phyloP scores from a whole-genome alignment of 1,139 yeast genomes.

The Pneumocystis oryctolagi region DNA sequence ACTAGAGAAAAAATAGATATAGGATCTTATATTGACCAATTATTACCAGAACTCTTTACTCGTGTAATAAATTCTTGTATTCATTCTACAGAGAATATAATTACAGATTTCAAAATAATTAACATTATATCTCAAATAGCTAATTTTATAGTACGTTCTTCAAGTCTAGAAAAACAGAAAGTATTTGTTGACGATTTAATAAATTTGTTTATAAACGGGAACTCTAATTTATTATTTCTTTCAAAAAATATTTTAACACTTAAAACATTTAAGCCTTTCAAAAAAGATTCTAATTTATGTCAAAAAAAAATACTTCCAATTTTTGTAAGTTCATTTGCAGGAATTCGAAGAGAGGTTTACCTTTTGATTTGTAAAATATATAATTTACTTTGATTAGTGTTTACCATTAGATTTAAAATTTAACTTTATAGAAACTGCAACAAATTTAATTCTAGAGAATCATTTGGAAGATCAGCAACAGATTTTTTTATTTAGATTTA shows the following conservation, averaged over 20 bases:
- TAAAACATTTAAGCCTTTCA: constrained; percentile 4
- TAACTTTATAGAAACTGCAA: not conserved
- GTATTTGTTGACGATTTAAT: constrained; percentile 14
- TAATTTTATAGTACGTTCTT: constrained; percentile 6
- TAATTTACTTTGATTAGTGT: not conserved
- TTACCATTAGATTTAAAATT: not conserved
- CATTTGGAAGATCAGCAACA: not conserved
- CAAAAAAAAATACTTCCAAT: constrained; percentile 2
- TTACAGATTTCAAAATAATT: constrained; percentile 11
- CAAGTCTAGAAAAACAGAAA: constrained; percentile 14
- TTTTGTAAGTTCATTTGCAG: constrained; percentile 1
- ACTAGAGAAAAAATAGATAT: constrained; percentile 24
- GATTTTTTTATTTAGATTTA: not conserved
- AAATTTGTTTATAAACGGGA: constrained; percentile 16
- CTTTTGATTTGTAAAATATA: not conserved
- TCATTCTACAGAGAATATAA: constrained; percentile 6
- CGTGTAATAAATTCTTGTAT: constrained; percentile 13
- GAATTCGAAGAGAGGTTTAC: constrained; percentile 4
- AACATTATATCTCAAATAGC: constrained; percentile 7
- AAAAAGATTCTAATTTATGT: not conserved
- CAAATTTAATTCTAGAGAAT: not conserved
- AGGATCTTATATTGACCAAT: constrained; percentile 21
- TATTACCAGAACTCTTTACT: constrained; percentile 18
- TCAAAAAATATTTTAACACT: constrained; percentile 2
- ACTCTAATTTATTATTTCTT: constrained; percentile 10